Evolutionary conservation across 805 yeast genomes (phyloP).

Genomic region (Candida xiaguanensis): DNA sequence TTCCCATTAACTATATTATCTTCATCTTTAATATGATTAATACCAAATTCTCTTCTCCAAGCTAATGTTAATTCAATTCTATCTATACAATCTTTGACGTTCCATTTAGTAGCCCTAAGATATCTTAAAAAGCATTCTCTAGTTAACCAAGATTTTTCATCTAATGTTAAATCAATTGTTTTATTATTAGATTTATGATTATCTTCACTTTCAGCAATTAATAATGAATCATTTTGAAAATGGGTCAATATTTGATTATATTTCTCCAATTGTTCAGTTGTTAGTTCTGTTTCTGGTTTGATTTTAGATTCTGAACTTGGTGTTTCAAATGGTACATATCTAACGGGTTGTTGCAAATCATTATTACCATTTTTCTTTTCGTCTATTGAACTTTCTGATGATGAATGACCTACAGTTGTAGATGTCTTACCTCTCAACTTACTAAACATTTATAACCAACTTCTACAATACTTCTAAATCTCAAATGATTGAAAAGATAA

Average conservation of each 20-base stretch:
- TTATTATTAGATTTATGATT: slow-evolving; percentile 37
- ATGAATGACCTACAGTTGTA: neutral
- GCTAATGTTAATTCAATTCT: slow-evolving; percentile 75
- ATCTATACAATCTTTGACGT: slow-evolving; percentile 59
- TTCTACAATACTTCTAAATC: too few species aligned
- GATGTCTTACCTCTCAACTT: slow-evolving; percentile 6
- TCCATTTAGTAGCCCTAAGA: slow-evolving; percentile 93
- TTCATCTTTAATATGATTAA: slow-evolving; percentile 38
- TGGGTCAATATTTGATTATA: slow-evolving; percentile 61
- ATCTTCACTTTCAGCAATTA: slow-evolving; percentile 49
- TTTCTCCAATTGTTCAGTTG: slow-evolving; percentile 53
- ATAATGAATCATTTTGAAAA: slow-evolving; percentile 52
- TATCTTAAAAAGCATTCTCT: slow-evolving; percentile 88
- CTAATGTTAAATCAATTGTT: slow-evolving; percentile 22
- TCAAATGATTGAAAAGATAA: neutral
- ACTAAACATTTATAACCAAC: slow-evolving; percentile 7
- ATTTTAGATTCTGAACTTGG: slow-evolving; percentile 30
- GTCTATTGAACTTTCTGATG: neutral
- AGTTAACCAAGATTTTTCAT: slow-evolving; percentile 90
- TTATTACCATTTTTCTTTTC: neutral
- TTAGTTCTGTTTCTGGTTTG: slow-evolving; percentile 50
- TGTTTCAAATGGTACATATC: slow-evolving; percentile 16
- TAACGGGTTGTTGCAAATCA: neutral
- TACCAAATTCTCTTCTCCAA: slow-evolving; percentile 94
- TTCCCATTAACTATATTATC: slow-evolving; percentile 53